A percentile compares a stretch with the other conserved stretches of the same genome.
phyloP scores from a whole-genome alignment of 2,329 filamentous ascomycete genomes.

The Eurotiales sp. region DNA sequence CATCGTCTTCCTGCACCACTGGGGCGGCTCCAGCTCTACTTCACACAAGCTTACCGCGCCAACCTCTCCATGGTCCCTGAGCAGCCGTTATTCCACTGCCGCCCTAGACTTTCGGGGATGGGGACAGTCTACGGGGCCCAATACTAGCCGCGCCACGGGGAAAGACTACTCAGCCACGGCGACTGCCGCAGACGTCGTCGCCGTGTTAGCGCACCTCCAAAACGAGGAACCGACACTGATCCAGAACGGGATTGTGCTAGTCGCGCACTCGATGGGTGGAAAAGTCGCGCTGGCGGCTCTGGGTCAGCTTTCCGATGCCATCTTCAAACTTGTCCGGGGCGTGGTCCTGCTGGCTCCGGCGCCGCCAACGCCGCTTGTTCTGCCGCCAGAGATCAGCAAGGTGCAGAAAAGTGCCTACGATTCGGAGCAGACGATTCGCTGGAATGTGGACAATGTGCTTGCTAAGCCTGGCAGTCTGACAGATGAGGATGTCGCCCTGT shows the following conservation, averaged over 20 bases:
- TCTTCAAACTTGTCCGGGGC: conserved; percentile 22
- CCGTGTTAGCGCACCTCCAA: conserved; percentile 12
- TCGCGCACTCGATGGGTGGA: conserved; percentile 41
- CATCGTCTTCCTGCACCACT: conserved; percentile 38
- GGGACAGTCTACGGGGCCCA: conserved; percentile 32
- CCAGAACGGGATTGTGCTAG: conserved; percentile 26
- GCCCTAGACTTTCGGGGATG: conserved; percentile 37
- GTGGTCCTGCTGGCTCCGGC: conserved; percentile 34
- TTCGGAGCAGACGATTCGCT: conserved; percentile 25
- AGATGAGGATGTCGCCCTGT: conserved; percentile 17
- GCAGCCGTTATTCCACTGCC: conserved; percentile 20
- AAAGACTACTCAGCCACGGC: conserved; percentile 23
- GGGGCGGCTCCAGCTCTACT: conserved; percentile 34
- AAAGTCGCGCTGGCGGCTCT: conserved; percentile 31
- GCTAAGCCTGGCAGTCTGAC: conserved; percentile 17
- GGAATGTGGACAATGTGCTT: conserved; percentile 32
- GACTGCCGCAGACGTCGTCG: conserved; percentile 21
- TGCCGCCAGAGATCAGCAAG: conserved; percentile 30
- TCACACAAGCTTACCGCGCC: conserved; percentile 26
- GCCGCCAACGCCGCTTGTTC: conserved; percentile 28
- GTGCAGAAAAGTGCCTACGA: conserved; percentile 35
- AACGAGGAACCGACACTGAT: conserved; percentile 22
- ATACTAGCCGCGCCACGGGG: conserved; percentile 13
- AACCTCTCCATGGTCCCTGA: conserved; percentile 18
- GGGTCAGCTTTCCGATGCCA: neutral